Evolutionary conservation across 2,329 filamentous ascomycete genomes (phyloP).

Genomic region (Colletotrichum sublineola): DNA sequence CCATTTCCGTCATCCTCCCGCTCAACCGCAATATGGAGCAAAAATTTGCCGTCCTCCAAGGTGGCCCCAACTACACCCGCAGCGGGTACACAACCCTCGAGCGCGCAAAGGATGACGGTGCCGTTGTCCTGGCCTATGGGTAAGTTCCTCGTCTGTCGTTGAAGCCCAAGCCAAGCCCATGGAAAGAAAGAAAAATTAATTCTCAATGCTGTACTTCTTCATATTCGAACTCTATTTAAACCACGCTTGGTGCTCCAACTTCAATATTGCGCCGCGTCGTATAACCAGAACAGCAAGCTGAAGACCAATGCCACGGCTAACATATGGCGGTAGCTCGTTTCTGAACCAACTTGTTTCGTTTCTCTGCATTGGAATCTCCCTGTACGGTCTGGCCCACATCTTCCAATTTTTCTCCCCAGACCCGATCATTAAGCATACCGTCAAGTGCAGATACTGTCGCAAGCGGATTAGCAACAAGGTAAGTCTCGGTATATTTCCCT

Average conservation of each 20-base stretch:
- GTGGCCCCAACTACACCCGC: conserved; percentile 66
- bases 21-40: conserved; percentile 79
- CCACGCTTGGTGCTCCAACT: neutral
- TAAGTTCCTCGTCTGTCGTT: conserved; percentile 50
- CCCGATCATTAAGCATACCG: conserved; percentile 77
- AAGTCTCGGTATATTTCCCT: conserved; percentile 40
- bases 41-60: conserved; percentile 76
- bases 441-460: conserved; percentile 77
- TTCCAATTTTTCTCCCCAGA: conserved; percentile 74
- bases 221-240: neutral
- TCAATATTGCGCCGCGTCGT: neutral
- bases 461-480: conserved; percentile 75
- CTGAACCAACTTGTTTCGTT: conserved; percentile 76
- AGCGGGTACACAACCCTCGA: conserved; percentile 77
- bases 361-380: conserved; percentile 71
- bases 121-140: conserved; percentile 80
- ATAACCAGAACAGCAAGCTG: too few species aligned
- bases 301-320: neutral
- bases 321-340: conserved; percentile 62
- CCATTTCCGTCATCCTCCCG: conserved; percentile 77
- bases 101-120: conserved; percentile 78
- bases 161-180: neutral
- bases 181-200: too few species aligned
- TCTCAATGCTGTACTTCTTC: neutral
- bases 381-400: conserved; percentile 73